phyloP scores from a whole-genome alignment of 164 flowering plant genomes.

The Nymphaea thermarum region DNA sequence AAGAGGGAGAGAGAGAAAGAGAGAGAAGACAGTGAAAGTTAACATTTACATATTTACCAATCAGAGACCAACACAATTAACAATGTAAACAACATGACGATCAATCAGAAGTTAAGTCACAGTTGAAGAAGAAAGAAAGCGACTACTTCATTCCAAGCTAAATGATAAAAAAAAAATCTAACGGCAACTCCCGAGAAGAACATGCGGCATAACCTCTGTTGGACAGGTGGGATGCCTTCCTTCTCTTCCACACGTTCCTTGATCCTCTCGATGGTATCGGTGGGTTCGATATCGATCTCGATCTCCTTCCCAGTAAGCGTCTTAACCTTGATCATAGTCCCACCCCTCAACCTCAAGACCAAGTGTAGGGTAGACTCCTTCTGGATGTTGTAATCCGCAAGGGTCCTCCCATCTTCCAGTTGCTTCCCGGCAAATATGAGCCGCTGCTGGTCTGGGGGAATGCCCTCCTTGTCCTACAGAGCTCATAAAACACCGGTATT shows the following conservation, averaged over 20 bases:
- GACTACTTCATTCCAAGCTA: too few relatives aligned
- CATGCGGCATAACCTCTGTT: constrained; percentile 16
- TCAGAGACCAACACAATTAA: too few relatives aligned
- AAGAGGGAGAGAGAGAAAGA: too few relatives aligned
- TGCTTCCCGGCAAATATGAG: constrained; percentile 25
- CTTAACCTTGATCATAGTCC: constrained; percentile 30
- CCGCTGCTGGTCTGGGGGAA: constrained; percentile 14
- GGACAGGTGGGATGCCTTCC: constrained; percentile 35
- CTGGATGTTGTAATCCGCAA: constrained; percentile 31
- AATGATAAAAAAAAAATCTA: too few relatives aligned
- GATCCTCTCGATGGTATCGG: constrained; percentile 25
- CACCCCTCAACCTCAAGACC: constrained; percentile 30
- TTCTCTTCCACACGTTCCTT: constrained; percentile 33
- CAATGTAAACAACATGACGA: too few relatives aligned
- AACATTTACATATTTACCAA: too few relatives aligned
- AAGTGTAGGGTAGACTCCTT: constrained; percentile 29
- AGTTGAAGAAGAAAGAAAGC: too few relatives aligned
- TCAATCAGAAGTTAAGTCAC: too few relatives aligned
- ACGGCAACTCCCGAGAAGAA: neutral
- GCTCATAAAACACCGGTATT: neutral
- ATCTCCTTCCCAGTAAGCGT: constrained; percentile 30
- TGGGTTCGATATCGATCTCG: constrained; percentile 29
- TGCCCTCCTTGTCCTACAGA: constrained; percentile 12
- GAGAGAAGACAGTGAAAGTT: too few relatives aligned
- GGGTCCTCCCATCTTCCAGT: constrained; percentile 29